Conservation (phyloP, 202 grass and related monocot genomes). For the Zizania palustris region DNA sequence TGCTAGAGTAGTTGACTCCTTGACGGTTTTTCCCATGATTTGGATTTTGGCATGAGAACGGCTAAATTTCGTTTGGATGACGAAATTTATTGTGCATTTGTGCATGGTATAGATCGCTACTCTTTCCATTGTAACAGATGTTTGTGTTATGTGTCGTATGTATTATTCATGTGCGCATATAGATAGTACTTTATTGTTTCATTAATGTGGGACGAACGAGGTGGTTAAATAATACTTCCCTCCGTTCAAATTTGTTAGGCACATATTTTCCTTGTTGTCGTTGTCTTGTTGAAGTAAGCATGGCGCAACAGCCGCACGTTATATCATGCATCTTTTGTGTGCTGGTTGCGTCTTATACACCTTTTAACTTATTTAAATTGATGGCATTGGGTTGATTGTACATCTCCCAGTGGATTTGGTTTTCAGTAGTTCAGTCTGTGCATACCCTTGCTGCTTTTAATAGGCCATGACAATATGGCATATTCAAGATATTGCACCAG, state of each 20-base stretch:
- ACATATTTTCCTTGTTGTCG: too few species aligned
- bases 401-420: too few species aligned
- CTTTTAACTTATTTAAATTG: too few species aligned
- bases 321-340: too few species aligned
- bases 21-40: too few species aligned
- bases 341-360: too few species aligned
- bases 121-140: neutral
- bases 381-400: too few species aligned
- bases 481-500: neutral
- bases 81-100: neutral
- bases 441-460: neutral
- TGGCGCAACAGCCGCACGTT: too few species aligned
- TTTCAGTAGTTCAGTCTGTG: neutral
- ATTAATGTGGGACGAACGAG: neutral
- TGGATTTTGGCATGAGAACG: too few species aligned
- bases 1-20: neutral
- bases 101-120: neutral
- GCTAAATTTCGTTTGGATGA: neutral
- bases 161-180: neutral
- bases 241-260: too few species aligned
- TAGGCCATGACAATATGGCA: neutral
- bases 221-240: neutral
- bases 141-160: neutral
- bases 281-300: too few species aligned
- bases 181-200: neutral